Evolutionary conservation across 2,329 filamentous ascomycete species (phyloP).

Genomic region (Ophiostoma australiae): DNA sequence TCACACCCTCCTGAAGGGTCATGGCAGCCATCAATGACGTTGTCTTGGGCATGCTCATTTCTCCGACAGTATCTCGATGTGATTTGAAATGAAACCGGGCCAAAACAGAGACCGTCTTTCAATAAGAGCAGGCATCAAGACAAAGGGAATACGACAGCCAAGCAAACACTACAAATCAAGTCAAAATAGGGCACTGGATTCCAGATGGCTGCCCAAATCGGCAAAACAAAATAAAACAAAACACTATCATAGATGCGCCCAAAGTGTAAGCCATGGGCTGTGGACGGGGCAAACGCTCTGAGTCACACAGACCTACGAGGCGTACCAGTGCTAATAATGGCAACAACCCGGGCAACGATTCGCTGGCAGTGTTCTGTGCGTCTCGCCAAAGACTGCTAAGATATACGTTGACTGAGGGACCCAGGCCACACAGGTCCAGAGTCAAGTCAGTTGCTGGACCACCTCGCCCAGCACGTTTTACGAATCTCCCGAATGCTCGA

Average conservation of each 20-base stretch:
- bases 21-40: neutral
- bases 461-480: neutral
- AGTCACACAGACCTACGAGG: slow-evolving; percentile 8
- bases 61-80: neutral
- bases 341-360: neutral
- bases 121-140: neutral
- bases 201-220: neutral
- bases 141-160: neutral
- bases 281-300: neutral
- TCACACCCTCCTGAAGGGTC: neutral
- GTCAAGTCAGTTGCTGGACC: too few species aligned
- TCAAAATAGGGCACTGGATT: neutral
- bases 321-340: neutral
- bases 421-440: too few species aligned
- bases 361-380: neutral
- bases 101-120: neutral
- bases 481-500: neutral
- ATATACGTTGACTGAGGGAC: too few species aligned
- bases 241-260: neutral
- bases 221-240: neutral
- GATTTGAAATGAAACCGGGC: neutral
- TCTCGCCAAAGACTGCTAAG: too few species aligned
- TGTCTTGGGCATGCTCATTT: neutral
- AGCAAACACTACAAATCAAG: neutral
- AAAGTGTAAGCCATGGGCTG: neutral